A percentile compares a stretch with the other conserved stretches of the same genome.
Conservation (phyloP, 441 rosid genomes). For the Erysimum pusillum region DNA sequence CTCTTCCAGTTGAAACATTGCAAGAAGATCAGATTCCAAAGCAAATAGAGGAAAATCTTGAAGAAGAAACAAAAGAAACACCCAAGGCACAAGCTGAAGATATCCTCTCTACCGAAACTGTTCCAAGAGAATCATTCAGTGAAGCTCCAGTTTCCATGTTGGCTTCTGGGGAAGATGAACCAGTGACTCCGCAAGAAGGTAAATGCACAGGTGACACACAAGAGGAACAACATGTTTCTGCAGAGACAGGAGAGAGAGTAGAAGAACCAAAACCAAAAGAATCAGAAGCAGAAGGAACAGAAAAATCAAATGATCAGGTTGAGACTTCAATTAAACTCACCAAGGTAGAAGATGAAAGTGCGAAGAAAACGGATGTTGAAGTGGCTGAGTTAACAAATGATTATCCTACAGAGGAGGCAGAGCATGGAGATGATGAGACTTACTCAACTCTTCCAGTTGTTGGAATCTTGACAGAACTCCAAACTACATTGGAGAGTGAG, state of each 20-base stretch:
- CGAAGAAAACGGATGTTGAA: slow-evolving; percentile 30
- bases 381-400: slow-evolving; percentile 40
- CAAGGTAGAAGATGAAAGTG: slow-evolving; percentile 39
- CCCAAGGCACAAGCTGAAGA: slow-evolving; percentile 36
- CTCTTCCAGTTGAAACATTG: slow-evolving; percentile 2
- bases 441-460: slow-evolving; percentile 47
- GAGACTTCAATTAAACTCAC: slow-evolving; percentile 26
- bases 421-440: slow-evolving; percentile 39
- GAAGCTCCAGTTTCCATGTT: slow-evolving; percentile 38
- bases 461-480: slow-evolving; percentile 45
- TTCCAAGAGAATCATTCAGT: slow-evolving; percentile 25
- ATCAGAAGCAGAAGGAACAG: slow-evolving; percentile 29
- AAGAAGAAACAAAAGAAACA: slow-evolving; percentile 36
- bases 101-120: slow-evolving; percentile 12
- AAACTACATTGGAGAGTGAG: slow-evolving; percentile 31
- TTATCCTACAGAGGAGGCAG: slow-evolving; percentile 34
- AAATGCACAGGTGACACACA: slow-evolving; percentile 33
- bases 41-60: slow-evolving; percentile 31
- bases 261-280: slow-evolving; percentile 40
- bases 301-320: slow-evolving; percentile 30
- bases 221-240: slow-evolving; percentile 35
- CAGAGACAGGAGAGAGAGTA: slow-evolving; percentile 40
- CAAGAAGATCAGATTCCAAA: slow-evolving; percentile 34
- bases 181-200: slow-evolving; percentile 44
- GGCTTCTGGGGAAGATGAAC: slow-evolving; percentile 39